These are phyloP conservation scores for Russula ochroleuca DNA, from an alignment of 768 basidiomycete species.

Conservation along the genomic window DNA sequence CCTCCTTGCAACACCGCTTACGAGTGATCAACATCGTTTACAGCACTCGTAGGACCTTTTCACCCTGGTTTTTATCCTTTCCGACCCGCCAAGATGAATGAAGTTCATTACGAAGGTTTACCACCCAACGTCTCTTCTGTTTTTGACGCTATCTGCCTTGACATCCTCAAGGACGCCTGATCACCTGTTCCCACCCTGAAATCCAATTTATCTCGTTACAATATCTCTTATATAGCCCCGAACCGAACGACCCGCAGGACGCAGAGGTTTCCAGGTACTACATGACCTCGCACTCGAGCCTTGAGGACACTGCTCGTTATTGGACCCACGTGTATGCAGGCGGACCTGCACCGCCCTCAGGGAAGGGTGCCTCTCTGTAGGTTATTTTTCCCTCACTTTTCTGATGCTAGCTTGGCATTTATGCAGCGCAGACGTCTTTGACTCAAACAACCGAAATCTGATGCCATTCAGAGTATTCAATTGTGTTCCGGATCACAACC, in stretches of 20 bases:
- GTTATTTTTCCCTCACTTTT: too few species aligned
- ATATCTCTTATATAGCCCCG: constrained; percentile 86
- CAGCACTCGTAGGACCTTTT: constrained; percentile 68
- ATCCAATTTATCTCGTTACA: constrained; percentile 91
- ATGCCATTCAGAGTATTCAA: too few species aligned
- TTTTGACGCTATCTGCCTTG: constrained; percentile 92
- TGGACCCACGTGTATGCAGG: constrained; percentile 94
- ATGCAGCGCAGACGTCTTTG: too few species aligned
- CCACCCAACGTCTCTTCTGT: constrained; percentile 91
- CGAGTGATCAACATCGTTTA: constrained; percentile 8
- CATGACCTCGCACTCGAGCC: constrained; percentile 78
- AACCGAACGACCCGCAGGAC: constrained; percentile 95
- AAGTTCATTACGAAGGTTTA: constrained; percentile 97
- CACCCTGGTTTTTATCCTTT: constrained; percentile 86
- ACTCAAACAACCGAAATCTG: too few species aligned
- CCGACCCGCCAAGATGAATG: constrained; percentile 96
- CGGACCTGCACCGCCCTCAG: constrained; percentile 45
- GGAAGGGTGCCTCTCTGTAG: not conserved
- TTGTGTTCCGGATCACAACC: too few species aligned
- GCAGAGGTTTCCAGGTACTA: constrained; percentile 98
- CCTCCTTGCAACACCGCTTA: not conserved
- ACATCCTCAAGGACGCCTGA: constrained; percentile 89
- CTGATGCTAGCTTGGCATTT: too few species aligned
- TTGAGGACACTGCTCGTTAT: constrained; percentile 88
- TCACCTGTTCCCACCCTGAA: constrained; percentile 93